Conservation (phyloP, 2,329 filamentous ascomycete genomes). For the Esteya vermicola region DNA sequence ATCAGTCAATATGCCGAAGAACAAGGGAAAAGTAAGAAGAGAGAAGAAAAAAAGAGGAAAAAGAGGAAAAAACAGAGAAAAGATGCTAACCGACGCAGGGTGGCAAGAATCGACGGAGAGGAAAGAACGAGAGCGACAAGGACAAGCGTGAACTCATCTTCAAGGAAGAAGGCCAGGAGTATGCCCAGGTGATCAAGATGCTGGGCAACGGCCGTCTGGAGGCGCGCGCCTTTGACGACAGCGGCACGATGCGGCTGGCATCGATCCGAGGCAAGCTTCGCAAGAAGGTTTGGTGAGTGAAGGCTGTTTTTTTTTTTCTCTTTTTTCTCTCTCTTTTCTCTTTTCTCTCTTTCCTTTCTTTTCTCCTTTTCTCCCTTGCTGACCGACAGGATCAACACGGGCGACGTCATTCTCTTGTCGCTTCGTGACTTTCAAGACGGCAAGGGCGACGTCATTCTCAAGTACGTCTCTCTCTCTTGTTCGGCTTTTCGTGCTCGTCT, state of each 20-base stretch:
- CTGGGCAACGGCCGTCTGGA: slow-evolving; percentile 60
- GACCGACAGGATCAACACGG: slow-evolving; percentile 51
- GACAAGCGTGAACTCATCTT: slow-evolving; percentile 98
- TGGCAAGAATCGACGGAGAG: slow-evolving; percentile 95
- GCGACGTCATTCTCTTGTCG: slow-evolving; percentile 77
- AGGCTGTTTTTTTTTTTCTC: too few relatives aligned
- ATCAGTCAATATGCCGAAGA: slow-evolving; percentile 72
- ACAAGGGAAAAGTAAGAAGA: slow-evolving; percentile 79
- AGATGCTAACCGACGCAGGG: slow-evolving; percentile 26
- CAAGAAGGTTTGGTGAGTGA: slow-evolving; percentile 86
- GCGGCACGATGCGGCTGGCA: slow-evolving; percentile 66
- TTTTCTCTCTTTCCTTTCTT: slow-evolving; percentile 78
- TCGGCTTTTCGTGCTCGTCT: neutral
- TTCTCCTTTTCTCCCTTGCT: slow-evolving; percentile 53
- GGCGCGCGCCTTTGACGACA: slow-evolving; percentile 85
- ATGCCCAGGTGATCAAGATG: slow-evolving; percentile 54
- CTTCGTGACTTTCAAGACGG: slow-evolving; percentile 78
- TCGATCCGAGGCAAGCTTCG: slow-evolving; percentile 76
- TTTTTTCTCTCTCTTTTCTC: too few relatives aligned
- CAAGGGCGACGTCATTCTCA: slow-evolving; percentile 85
- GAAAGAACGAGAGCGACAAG: slow-evolving; percentile 99
- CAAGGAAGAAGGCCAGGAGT: slow-evolving; percentile 86
- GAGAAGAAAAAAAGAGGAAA: slow-evolving; percentile 28
- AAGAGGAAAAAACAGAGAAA: slow-evolving; percentile 72
- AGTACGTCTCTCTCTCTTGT: too few relatives aligned